Base-by-base conservation (phyloP, 2,329 filamentous ascomycete genomes). In the Phoma herbarum region DNA sequence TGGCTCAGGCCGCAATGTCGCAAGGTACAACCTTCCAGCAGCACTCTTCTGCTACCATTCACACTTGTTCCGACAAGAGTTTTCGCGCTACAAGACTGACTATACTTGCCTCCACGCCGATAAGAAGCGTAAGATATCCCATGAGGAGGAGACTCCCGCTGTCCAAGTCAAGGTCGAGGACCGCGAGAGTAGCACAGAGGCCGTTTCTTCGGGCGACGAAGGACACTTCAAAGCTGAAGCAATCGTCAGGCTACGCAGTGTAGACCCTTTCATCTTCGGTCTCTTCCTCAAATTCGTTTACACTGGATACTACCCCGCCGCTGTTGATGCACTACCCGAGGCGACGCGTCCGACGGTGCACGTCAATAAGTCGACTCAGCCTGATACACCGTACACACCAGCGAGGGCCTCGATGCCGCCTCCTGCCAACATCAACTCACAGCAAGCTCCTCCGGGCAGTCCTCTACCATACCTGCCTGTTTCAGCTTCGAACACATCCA, bases 241-340 rank as follows among this genome's bases (percentile, higher is more conserved):
- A 0, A 22, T 25, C 0, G 5, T 51, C 22, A 44, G 23, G 3
- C 43, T 68, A 2, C 33, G 52, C 2, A 48, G 61, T 1, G 31
- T 65, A 1, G 61, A 67, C 9, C 61, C 60, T 3, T 10, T 4
- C 1, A 61, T 64, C 44, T 70, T 71, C 23, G 59, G 62, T 0
- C 61, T 71, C 4, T 70, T 70, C 43, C 53, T 71, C 1, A 56
- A 51, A n/a, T 70, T 59, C 61, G 61, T 69, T 0, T 71, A 68
- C 48, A 61, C 59, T 10, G 65, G 63, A n/a, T 14, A 9, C 20
- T 70, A 68, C n/a, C 60, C 63, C 10, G 18, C 43, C 3, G 45
- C 26, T 12, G 47, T 67, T 11, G 61, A 68, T 26, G 42, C 49
- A 5, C 53, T 4, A 25, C 16, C 33, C n/a, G 26, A 9, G 16